Base-by-base conservation (phyloP, 345 rosid genomes). In the Jatropha curcas region DNA sequence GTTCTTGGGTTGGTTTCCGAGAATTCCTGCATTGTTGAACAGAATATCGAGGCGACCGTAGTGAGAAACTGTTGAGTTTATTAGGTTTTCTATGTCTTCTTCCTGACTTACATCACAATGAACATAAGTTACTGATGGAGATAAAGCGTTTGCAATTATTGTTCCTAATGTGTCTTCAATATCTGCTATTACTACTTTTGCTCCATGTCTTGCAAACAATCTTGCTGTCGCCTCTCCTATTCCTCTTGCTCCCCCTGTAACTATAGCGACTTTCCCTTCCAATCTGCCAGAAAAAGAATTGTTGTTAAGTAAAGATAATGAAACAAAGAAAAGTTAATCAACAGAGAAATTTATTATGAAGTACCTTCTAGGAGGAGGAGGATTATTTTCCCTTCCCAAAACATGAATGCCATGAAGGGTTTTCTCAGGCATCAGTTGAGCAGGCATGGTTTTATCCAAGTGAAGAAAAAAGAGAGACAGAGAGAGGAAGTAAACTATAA, bases 211-310 rank as follows among this genome's bases (percentile, higher is more conserved):
- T 1, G 85, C 82, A 7, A 94, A 94, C 11, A 94, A 76, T 50
- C 77, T 80, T 19, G 79, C 94, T 0, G 94, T 85, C 1, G 89
- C 91, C 77, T 89, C 94, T 41, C 97, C 97, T 12, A 94, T 94
- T 13, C 98, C 98, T 17, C 85, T 82, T 0, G 92, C 96, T 0
- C 97, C 96, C 13, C 97, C 98, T 0, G 98, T 94, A 22, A 92
- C 80, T 16, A 94, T 80, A 0, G 92, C 91, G 31, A 94, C 77
- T 78, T 86, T 94, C 1, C 96, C 98, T 39, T 90, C 96, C 87
- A 94, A 65, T 77, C 98, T 94, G 66, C n/a, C n/a, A n/a, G n/a
- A n/a, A n/a, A n/a, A n/a, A n/a, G n/a, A n/a, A n/a, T n/a, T n/a
- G n/a, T n/a, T n/a, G n/a, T n/a, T n/a, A n/a, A n/a, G n/a, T n/a